Percentiles rank a stretch among this genome's conserved stretches.
These are phyloP conservation scores for Ustilago tritici DNA, from an alignment of 1,284 basidiomycete species.

Conservation along the genomic window DNA sequence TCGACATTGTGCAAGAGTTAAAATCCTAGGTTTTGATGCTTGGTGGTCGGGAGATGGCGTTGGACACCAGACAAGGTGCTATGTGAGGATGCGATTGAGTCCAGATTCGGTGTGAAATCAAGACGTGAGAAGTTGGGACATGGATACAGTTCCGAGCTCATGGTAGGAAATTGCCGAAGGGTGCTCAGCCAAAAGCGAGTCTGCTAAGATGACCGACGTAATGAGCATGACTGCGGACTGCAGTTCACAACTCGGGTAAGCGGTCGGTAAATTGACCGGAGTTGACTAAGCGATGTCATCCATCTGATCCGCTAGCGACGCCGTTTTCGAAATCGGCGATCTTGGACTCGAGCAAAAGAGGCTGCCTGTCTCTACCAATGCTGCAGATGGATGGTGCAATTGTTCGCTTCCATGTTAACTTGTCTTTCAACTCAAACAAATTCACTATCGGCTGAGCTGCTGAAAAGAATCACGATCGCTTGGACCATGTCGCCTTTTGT, in stretches of 20 bases:
- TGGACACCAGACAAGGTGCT: not conserved
- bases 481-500: too few relatives aligned
- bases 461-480: too few relatives aligned
- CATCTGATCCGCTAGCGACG: too few relatives aligned
- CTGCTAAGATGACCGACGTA: not conserved
- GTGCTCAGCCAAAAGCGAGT: not conserved
- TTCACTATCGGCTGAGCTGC: too few relatives aligned
- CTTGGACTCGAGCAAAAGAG: too few relatives aligned
- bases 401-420: too few relatives aligned
- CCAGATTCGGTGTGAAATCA: not conserved
- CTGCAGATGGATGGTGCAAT: too few relatives aligned
- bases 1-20: slow-evolving; percentile 46
- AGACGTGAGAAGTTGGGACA: not conserved
- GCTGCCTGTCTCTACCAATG: too few relatives aligned
- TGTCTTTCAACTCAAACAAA: too few relatives aligned
- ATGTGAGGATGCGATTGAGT: not conserved
- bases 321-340: too few relatives aligned
- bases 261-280: slow-evolving; percentile 1
- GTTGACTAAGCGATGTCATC: not conserved
- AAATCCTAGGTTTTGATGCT: not conserved
- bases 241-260: not conserved
- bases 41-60: not conserved
- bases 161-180: not conserved
- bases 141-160: not conserved
- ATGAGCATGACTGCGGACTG: not conserved